A percentile compares a stretch with the other conserved stretches of the same genome.
phyloP scores from a whole-genome alignment of 495 filamentous ascomycete species.

The Tuber brumale region DNA sequence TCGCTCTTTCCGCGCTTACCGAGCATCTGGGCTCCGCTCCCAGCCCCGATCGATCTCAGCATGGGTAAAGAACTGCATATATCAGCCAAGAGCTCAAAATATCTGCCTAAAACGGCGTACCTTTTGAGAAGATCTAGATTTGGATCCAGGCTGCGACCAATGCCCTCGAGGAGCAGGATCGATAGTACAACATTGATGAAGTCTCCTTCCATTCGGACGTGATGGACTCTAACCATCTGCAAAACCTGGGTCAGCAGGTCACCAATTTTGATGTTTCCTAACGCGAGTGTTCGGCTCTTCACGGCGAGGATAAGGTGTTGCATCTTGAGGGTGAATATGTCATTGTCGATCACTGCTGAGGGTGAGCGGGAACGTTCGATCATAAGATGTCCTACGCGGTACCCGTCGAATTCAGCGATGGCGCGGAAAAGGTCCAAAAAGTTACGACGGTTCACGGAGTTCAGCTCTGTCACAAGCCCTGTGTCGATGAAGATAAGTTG shows the following conservation, averaged over 20 bases:
- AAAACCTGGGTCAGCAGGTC: slow-evolving; percentile 88
- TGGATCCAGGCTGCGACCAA: slow-evolving; percentile 80
- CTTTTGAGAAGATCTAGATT: slow-evolving; percentile 79
- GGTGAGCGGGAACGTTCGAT: slow-evolving; percentile 89
- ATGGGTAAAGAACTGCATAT: slow-evolving; percentile 75
- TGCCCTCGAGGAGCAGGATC: slow-evolving; percentile 88
- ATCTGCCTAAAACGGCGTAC: slow-evolving; percentile 44
- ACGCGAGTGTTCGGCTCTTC: slow-evolving; percentile 79
- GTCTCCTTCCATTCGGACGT: slow-evolving; percentile 92
- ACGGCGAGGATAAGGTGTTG: slow-evolving; percentile 87
- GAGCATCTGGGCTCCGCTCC: slow-evolving; percentile 61
- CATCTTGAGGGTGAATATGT: slow-evolving; percentile 93
- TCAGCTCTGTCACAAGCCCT: slow-evolving; percentile 90
- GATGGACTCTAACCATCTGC: slow-evolving; percentile 83
- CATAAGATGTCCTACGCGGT: slow-evolving; percentile 92
- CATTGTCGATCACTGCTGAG: slow-evolving; percentile 73
- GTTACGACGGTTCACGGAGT: slow-evolving; percentile 75
- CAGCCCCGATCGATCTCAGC: slow-evolving; percentile 75
- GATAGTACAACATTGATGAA: slow-evolving; percentile 98
- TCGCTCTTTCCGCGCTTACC: slow-evolving; percentile 38
- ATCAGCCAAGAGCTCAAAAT: slow-evolving; percentile 63
- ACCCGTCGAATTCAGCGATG: slow-evolving; percentile 94
- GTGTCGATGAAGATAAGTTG: slow-evolving; percentile 98
- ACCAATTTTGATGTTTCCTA: slow-evolving; percentile 93
- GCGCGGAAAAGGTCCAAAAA: slow-evolving; percentile 95